phyloP scores from a whole-genome alignment of 2,329 filamentous ascomycete species.

The Cladophialophora chaetospira region DNA sequence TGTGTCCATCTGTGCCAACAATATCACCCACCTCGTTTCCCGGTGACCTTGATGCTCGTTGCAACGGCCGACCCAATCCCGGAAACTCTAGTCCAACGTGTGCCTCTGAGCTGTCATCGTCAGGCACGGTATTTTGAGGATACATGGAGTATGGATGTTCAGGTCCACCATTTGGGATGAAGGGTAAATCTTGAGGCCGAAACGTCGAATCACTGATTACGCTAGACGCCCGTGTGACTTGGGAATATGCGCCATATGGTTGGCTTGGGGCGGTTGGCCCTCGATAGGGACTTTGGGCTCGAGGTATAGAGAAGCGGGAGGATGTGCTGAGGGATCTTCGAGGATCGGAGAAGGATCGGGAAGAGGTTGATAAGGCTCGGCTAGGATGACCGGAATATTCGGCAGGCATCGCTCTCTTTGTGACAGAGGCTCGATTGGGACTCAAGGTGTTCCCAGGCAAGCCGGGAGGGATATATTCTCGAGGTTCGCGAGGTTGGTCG shows the following conservation, averaged over 20 bases:
- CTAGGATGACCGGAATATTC: slow-evolving; percentile 18
- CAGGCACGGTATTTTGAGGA: slow-evolving; percentile 71
- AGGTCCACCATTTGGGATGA: slow-evolving; percentile 63
- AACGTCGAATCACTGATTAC: slow-evolving; percentile 71
- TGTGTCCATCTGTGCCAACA: slow-evolving; percentile 83
- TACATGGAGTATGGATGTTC: slow-evolving; percentile 88
- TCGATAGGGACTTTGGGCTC: slow-evolving; percentile 65
- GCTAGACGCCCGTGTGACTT: slow-evolving; percentile 64
- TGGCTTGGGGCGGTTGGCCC: slow-evolving; percentile 75
- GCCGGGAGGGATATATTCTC: slow-evolving; percentile 28
- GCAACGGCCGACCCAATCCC: slow-evolving; percentile 66
- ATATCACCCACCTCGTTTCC: slow-evolving; percentile 86
- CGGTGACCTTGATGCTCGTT: slow-evolving; percentile 66
- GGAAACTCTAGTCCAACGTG: slow-evolving; percentile 70
- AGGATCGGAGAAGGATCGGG: slow-evolving; percentile 37
- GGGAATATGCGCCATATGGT: slow-evolving; percentile 82
- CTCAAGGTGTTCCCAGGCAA: slow-evolving; percentile 13
- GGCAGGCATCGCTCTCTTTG: slow-evolving; percentile 10
- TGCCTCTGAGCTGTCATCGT: slow-evolving; percentile 47
- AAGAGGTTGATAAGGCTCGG: slow-evolving; percentile 30
- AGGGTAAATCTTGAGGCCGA: slow-evolving; percentile 59
- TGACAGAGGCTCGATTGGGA: slow-evolving; percentile 18
- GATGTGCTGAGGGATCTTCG: slow-evolving; percentile 48
- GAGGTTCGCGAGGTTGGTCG: slow-evolving; percentile 29
- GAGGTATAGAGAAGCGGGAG: slow-evolving; percentile 49